Base-by-base conservation (phyloP, 306 rosid genomes). In the Cucumis melo region DNA sequence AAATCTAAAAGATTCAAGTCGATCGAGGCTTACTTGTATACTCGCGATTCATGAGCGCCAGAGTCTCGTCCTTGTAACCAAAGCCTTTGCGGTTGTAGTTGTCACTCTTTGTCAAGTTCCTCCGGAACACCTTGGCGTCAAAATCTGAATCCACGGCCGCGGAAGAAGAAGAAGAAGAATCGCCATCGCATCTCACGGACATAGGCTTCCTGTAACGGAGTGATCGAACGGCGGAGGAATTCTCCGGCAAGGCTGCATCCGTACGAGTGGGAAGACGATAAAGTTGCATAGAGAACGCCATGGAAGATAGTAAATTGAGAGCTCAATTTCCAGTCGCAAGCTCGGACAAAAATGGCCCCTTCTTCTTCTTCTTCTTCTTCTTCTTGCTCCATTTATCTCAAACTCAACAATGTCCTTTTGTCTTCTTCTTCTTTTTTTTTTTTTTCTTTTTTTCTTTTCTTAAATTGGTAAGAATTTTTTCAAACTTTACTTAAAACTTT, bases 61-160 rank as follows among this genome's bases (percentile, higher is more conserved):
- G 88, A 21, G 97, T 94, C 83, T 84, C 99, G 23, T 92, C 93
- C 85, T 94, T 90, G 83, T 85, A 77, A 14, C 99, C 99, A 62
- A 94, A 94, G 3, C 99, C 99, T 73, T 76, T 83, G 36, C 97
- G 96, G 44, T 94, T 94, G 74, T 94, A 94, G 72, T 94, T 94
- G 75, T 89, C 78, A 73, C 99, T 90, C 77, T 97, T 79, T 3
- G 97, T 90, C n/a, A 94, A 85, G 79, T 87, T 94, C 91, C 86
- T 89, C 8, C 99, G 82, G 91, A 94, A 94, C 38, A 88, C 82
- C 84, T 94, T 94, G 5, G 97, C 86, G 38, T 94, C 97, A 75
- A 94, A 94, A 20, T 90, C 87, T 34, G 97, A 73, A 54, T 85
- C 91, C 17, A 60, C 84, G 10, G 88, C 72, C 64, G 76, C 80